phyloP scores from a whole-genome alignment of 371 early-diverging fungal species.

The Funneliformis caledonium region DNA sequence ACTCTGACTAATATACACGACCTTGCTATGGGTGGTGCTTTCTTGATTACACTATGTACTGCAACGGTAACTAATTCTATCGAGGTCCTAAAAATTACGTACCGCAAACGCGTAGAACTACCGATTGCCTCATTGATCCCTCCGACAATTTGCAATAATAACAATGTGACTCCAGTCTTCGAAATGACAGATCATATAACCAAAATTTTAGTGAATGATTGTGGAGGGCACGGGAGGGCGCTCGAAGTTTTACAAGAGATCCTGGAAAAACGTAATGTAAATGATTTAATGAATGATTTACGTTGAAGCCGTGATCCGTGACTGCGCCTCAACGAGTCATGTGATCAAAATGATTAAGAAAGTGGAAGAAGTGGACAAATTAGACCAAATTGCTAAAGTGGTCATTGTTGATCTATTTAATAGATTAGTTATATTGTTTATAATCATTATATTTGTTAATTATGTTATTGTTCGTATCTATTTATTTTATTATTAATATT shows the following conservation, averaged over 20 bases:
- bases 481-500: too few species aligned
- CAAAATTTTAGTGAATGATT: constrained; percentile 32
- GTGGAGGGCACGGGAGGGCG: constrained; percentile 29
- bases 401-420: too few species aligned
- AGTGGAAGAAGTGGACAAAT: too few species aligned
- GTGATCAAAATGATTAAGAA: too few species aligned
- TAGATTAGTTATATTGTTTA: too few species aligned
- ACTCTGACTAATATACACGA: constrained; percentile 40
- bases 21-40: constrained; percentile 38
- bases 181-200: constrained; percentile 32
- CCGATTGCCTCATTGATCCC: constrained; percentile 34
- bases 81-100: too few species aligned
- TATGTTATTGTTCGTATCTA: too few species aligned
- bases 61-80: constrained; percentile 7
- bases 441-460: too few species aligned
- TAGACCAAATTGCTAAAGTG: too few species aligned
- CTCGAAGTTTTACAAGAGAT: constrained; percentile 38
- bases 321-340: too few species aligned
- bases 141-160: constrained; percentile 9
- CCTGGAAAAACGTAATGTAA: neutral
- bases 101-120: neutral
- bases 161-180: neutral
- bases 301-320: too few species aligned
- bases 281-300: constrained; percentile 21
- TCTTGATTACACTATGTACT: constrained; percentile 40